These are phyloP conservation scores for Candida tetrigidarum DNA, from an alignment of 1,139 yeast species.

Conservation along the genomic window DNA sequence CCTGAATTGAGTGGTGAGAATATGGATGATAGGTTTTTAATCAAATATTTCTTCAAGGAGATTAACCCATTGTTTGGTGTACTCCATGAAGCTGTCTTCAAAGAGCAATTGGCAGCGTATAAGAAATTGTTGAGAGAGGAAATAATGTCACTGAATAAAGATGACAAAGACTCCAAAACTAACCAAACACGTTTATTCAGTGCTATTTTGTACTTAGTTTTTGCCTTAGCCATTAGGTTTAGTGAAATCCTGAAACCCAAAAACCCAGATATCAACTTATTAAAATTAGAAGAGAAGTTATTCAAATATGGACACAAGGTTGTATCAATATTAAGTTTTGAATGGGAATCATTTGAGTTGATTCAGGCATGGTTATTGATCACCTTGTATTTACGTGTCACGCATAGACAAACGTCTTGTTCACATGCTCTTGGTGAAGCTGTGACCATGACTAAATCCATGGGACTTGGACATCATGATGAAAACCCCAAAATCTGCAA, in stretches of 20 bases:
- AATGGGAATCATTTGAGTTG: constrained; percentile 71
- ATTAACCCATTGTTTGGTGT: constrained; percentile 60
- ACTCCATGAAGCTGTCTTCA: constrained; percentile 57
- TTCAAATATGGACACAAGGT: constrained; percentile 56
- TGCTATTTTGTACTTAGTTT: constrained; percentile 54
- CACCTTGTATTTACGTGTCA: constrained; percentile 54
- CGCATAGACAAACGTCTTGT: constrained; percentile 61
- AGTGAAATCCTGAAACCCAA: constrained; percentile 47
- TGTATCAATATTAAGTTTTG: constrained; percentile 55
- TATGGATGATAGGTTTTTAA: constrained; percentile 21
- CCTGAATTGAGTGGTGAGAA: constrained; percentile 28
- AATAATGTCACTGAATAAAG: constrained; percentile 14
- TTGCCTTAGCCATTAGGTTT: constrained; percentile 58
- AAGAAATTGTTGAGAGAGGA: constrained; percentile 20
- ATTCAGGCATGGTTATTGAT: constrained; percentile 66
- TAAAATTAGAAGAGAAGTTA: constrained; percentile 51
- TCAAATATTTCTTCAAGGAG: constrained; percentile 51
- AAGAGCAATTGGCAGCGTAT: constrained; percentile 53
- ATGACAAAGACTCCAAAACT: constrained; percentile 25
- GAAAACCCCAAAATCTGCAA: constrained; percentile 20
- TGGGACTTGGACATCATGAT: constrained; percentile 51
- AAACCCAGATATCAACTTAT: constrained; percentile 34
- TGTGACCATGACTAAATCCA: constrained; percentile 54
- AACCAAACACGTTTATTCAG: constrained; percentile 50
- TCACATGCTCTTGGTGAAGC: constrained; percentile 60